Conservation (phyloP, 768 basidiomycete genomes). For the Xerocomellus chrysenteron region DNA sequence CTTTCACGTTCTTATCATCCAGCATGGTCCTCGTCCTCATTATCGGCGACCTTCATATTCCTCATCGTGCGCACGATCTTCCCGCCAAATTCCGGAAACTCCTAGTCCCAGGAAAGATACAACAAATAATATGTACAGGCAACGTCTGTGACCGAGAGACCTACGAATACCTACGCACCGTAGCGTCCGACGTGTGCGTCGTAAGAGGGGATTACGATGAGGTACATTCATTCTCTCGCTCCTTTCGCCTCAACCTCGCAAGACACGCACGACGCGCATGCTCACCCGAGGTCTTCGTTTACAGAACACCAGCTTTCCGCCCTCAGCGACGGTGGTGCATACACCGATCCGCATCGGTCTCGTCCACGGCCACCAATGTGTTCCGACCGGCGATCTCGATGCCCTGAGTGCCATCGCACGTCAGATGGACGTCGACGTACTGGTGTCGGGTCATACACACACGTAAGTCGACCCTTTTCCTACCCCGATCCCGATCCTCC, state of each 20-base stretch:
- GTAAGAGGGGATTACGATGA: conserved; percentile 97
- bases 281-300: conserved; percentile 1
- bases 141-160: conserved; percentile 98
- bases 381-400: conserved; percentile 90
- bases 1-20: conserved; percentile 8
- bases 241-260: neutral
- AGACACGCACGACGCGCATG: neutral
- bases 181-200: conserved; percentile 90
- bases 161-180: conserved; percentile 91
- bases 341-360: conserved; percentile 87
- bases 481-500: neutral
- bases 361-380: conserved; percentile 90
- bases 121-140: conserved; percentile 96
- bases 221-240: conserved; percentile 42
- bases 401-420: conserved; percentile 84
- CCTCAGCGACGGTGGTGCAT: conserved; percentile 78
- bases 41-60: conserved; percentile 97
- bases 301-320: conserved; percentile 70
- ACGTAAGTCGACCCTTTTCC: conserved; percentile 52
- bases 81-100: conserved; percentile 97
- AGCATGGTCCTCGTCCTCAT: conserved; percentile 83
- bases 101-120: conserved; percentile 93
- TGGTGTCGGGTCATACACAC: conserved; percentile 93
- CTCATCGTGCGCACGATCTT: conserved; percentile 84
- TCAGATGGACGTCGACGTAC: conserved; percentile 97